Conservation (phyloP, 2,329 filamentous ascomycete species). For the Paraconiothyrium sp. region DNA sequence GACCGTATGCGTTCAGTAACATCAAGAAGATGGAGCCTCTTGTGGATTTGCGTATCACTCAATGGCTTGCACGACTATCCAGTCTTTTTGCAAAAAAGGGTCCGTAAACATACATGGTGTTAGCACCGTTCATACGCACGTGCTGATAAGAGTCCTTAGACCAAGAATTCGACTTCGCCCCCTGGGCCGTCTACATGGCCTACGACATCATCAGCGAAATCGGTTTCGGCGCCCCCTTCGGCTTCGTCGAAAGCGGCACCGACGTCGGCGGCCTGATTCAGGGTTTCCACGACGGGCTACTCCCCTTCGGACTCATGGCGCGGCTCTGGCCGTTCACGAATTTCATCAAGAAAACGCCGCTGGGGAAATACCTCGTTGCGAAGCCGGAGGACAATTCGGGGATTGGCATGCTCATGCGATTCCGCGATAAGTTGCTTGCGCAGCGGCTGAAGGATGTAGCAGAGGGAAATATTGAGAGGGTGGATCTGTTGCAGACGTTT, state of each 20-base stretch:
- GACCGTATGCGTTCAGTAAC: slow-evolving; percentile 65
- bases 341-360: slow-evolving; percentile 63
- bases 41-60: slow-evolving; percentile 60
- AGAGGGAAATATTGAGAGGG: slow-evolving; percentile 55
- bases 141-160: background rate
- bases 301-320: slow-evolving; percentile 62
- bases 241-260: slow-evolving; percentile 62
- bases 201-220: slow-evolving; percentile 68
- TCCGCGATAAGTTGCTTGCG: slow-evolving; percentile 63
- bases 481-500: slow-evolving; percentile 65
- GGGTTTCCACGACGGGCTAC: slow-evolving; percentile 63
- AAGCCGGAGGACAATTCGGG: slow-evolving; percentile 63
- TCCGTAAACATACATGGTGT: slow-evolving; percentile 25
- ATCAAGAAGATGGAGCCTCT: slow-evolving; percentile 68
- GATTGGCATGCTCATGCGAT: slow-evolving; percentile 66
- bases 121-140: too few relatives aligned
- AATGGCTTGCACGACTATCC: slow-evolving; percentile 62
- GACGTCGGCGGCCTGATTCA: slow-evolving; percentile 62
- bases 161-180: slow-evolving; percentile 62
- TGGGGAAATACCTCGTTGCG: slow-evolving; percentile 63
- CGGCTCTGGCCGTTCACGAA: slow-evolving; percentile 64
- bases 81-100: slow-evolving; percentile 57
- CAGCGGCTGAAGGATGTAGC: slow-evolving; percentile 61
- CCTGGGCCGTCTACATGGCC: slow-evolving; percentile 62
- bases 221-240: slow-evolving; percentile 65